A percentile compares a stretch with the other conserved stretches of the same genome.
These are phyloP conservation scores for Sporothrix pallida DNA, from an alignment of 2,329 filamentous ascomycete species.

Conservation along the genomic window DNA sequence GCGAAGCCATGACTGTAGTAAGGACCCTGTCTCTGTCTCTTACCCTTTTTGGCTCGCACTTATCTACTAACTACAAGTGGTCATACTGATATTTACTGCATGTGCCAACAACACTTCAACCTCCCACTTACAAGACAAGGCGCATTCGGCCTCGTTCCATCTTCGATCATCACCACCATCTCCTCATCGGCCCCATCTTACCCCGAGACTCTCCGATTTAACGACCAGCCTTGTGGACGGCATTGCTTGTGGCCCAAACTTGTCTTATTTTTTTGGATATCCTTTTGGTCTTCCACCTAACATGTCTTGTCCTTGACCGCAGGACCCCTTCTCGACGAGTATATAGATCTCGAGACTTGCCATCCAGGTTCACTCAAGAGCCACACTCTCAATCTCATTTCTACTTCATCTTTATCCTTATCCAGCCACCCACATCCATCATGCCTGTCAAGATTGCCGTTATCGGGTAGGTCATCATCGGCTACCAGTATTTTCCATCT, in stretches of 20 bases:
- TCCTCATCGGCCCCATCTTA: not conserved
- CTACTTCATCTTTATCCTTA: not conserved
- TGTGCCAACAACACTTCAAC: constrained; percentile 3
- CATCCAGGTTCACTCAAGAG: not conserved
- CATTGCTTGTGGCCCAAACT: not conserved
- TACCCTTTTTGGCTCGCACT: not conserved
- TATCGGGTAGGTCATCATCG: constrained; percentile 32
- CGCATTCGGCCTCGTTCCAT: not conserved
- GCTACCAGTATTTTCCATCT: not conserved
- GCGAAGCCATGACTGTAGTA: not conserved
- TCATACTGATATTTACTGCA: not conserved
- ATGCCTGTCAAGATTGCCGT: constrained; percentile 32
- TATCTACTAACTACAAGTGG: not conserved
- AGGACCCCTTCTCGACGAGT: not conserved
- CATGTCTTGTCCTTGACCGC: not conserved
- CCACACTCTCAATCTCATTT: not conserved
- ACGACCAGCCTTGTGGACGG: constrained; percentile 14
- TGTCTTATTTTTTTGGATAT: not conserved
- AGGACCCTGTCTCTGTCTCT: not conserved
- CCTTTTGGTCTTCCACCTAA: not conserved
- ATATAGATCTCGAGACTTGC: not conserved
- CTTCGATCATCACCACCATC: not conserved
- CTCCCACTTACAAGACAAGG: not conserved
- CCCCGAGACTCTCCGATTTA: not conserved
- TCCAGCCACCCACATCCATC: not conserved